Base-by-base conservation (phyloP, 1,284 basidiomycete genomes). In the Amylostereum chailletii region DNA sequence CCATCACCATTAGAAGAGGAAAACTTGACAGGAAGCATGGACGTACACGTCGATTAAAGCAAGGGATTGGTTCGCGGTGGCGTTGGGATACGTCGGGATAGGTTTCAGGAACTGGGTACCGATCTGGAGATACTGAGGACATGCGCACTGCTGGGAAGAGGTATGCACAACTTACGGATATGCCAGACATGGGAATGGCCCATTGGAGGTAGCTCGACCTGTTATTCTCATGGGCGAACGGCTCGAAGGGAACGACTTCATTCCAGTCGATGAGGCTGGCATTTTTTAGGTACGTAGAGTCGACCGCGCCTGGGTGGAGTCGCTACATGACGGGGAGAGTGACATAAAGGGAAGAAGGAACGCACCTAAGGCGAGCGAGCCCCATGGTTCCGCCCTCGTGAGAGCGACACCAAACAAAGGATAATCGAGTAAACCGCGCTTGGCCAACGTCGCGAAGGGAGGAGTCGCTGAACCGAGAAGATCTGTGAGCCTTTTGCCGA, bases 131-230 rank as follows among this genome's bases (percentile, higher is more conserved):
- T 33, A 31, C 38, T 46, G 34, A 38, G 29, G 37, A 43, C 58
- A 19, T 19, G 19, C 19, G 19, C 19, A 19, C 19, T 19, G 19
- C 19, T 19, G 19, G 19, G 19, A 1, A 1, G 19, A 19, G 1
- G 19, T 19, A 19, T 19, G 19, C 1, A 19, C 19, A 19, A 19
- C 72, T 48, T 56, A 91, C 82, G 34, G 76, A 71, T 45, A 92
- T 71, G 30, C 68, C 67, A 0, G 72, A 64, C 38, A 94, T 64
- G 4, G 78, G 77, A 46, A 92, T 76, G 0, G 81, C 76, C 91
- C 91, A 94, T 54, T 86, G 83, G 33, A 93, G 71, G 60, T 93
- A 94, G 55, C 81, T 83, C 0, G 86, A 81, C 10, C 69, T 61
- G 55, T 80, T 83, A 52, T 66, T 74, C 52, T 77, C 74, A 2